Evolutionary conservation across 352 stramenopile genomes (phyloP).

Genomic region (Globisporangium canariense): DNA sequence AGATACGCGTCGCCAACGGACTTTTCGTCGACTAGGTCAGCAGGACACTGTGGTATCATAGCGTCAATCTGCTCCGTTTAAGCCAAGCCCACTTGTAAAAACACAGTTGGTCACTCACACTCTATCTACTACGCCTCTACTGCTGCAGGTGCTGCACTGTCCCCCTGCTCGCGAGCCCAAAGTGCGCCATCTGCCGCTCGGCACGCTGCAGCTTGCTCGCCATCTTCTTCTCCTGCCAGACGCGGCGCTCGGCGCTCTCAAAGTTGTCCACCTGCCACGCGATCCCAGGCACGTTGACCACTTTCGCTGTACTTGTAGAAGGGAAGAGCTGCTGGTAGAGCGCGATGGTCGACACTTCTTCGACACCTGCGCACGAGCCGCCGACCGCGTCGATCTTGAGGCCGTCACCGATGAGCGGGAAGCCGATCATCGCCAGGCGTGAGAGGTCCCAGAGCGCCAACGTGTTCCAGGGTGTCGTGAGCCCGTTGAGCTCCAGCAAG

Average conservation of each 20-base stretch:
- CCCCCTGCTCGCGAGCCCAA: constrained; percentile 28
- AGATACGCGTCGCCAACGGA: constrained; percentile 11
- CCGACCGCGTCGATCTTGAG: constrained; percentile 45
- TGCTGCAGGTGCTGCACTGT: constrained; percentile 7
- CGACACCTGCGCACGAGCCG: constrained; percentile 65
- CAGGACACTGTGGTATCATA: too few relatives aligned
- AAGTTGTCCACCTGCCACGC: constrained; percentile 80
- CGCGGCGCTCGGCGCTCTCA: constrained; percentile 57
- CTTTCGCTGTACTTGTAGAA: constrained; percentile 61
- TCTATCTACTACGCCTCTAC: not conserved
- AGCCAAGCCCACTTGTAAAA: too few relatives aligned
- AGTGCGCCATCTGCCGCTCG: constrained; percentile 64
- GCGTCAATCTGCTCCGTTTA: too few relatives aligned
- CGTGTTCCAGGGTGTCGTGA: constrained; percentile 96
- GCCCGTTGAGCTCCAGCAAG: constrained; percentile 69
- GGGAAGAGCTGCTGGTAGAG: constrained; percentile 87
- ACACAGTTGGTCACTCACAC: too few relatives aligned
- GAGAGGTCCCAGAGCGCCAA: constrained; percentile 92
- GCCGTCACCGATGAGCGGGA: constrained; percentile 87
- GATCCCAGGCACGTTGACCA: constrained; percentile 76
- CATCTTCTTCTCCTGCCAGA: constrained; percentile 96
- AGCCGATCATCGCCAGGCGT: constrained; percentile 89
- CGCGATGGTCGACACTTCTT: constrained; percentile 93
- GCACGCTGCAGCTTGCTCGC: constrained; percentile 88
- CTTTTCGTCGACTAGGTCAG: not conserved